phyloP scores from a whole-genome alignment of 2,329 filamentous ascomycete species.

The Trichoderma arundinaceum region DNA sequence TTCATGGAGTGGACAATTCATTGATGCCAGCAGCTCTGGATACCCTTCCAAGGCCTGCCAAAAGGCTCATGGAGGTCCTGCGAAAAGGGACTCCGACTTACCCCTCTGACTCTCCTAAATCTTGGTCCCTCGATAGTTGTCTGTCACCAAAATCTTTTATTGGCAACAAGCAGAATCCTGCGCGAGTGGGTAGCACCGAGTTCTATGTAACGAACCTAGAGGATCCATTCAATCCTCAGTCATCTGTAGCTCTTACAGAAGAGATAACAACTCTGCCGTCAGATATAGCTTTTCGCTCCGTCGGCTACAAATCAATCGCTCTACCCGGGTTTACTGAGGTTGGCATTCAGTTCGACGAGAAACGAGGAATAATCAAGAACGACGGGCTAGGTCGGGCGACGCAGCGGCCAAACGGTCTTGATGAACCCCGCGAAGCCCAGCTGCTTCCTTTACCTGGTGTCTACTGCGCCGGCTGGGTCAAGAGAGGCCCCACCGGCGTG shows the following conservation, averaged over 20 bases:
- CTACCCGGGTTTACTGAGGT: constrained; percentile 75
- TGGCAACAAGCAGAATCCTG: constrained; percentile 51
- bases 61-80: constrained; percentile 80
- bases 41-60: constrained; percentile 74
- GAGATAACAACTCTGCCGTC: constrained; percentile 63
- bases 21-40: constrained; percentile 72
- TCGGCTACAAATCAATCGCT: constrained; percentile 86
- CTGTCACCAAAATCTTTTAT: constrained; percentile 76
- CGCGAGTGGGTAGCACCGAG: constrained; percentile 65
- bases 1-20: constrained; percentile 68
- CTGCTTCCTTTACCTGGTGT: constrained; percentile 64
- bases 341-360: constrained; percentile 77
- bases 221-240: constrained; percentile 59
- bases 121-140: constrained; percentile 86
- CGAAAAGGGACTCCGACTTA: constrained; percentile 67
- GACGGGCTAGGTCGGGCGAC: constrained; percentile 68
- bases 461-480: constrained; percentile 97
- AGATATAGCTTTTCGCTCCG: constrained; percentile 84
- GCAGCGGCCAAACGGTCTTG: constrained; percentile 35
- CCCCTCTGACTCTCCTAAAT: constrained; percentile 54
- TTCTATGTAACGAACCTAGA: constrained; percentile 68
- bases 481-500: constrained; percentile 90
- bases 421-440: constrained; percentile 42
- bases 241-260: constrained; percentile 56
- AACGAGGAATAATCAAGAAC: constrained; percentile 78